Conservation (phyloP, 1,139 yeast genomes). For the Meyerozyma smithsonii region DNA sequence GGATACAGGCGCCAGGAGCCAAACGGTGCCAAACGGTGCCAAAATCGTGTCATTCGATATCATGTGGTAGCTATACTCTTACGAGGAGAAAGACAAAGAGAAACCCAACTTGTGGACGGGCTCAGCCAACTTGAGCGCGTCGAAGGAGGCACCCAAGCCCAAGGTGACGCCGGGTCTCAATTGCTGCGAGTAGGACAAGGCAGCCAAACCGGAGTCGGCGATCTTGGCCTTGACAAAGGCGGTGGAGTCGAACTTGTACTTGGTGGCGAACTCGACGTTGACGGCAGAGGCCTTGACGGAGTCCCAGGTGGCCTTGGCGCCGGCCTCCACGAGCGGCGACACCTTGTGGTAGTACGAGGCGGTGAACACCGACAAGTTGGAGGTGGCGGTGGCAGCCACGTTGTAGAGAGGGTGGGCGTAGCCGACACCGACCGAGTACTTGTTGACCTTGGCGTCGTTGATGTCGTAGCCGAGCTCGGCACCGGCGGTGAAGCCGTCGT, state of each 20-base stretch:
- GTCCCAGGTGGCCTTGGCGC: constrained; percentile 97
- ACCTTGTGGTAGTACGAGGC: constrained; percentile 98
- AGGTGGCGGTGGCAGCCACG: constrained; percentile 82
- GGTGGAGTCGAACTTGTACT: constrained; percentile 81
- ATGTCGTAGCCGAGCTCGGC: constrained; percentile 97
- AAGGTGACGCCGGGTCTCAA: constrained; percentile 96
- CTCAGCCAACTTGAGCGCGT: constrained; percentile 92
- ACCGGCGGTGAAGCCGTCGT: constrained; percentile 96
- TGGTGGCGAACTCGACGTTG: constrained; percentile 89
- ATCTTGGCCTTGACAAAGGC: constrained; percentile 95
- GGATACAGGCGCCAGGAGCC: neutral
- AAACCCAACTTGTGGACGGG: constrained; percentile 98
- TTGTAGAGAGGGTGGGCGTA: constrained; percentile 87
- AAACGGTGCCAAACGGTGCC: too few species aligned
- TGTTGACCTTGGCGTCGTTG: constrained; percentile 85
- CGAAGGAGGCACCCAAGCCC: constrained; percentile 97
- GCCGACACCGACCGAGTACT: constrained; percentile 92
- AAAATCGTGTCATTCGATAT: too few species aligned
- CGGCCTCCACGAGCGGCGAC: constrained; percentile 87
- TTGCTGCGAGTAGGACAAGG: constrained; percentile 90
- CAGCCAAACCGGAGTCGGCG: constrained; percentile 94
- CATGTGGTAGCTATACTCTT: constrained; percentile 17
- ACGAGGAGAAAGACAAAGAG: constrained; percentile 88
- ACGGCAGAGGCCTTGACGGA: constrained; percentile 68
- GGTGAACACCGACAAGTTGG: constrained; percentile 85